Evolutionary conservation across 2,329 filamentous ascomycete genomes (phyloP).

Genomic region (Cytospora schulzeri): DNA sequence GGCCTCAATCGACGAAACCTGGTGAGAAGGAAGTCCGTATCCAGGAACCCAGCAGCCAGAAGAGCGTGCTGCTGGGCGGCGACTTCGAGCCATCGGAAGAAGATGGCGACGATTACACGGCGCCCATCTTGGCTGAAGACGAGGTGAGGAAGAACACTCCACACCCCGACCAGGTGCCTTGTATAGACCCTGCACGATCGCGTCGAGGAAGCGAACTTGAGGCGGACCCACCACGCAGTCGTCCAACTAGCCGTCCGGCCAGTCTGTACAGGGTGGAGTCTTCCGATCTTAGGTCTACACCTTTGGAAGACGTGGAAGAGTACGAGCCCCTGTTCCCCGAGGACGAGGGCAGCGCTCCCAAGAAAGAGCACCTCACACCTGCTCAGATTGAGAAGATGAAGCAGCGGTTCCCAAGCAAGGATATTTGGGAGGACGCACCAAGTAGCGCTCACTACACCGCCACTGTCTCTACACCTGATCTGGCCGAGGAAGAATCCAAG

Average conservation of each 20-base stretch:
- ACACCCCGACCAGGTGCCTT: conserved; percentile 72
- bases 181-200: conserved; percentile 74
- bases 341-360: conserved; percentile 58
- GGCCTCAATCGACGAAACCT: conserved; percentile 49
- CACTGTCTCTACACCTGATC: conserved; percentile 81
- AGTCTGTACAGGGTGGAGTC: conserved; percentile 62
- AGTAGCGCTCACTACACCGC: conserved; percentile 78
- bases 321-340: conserved; percentile 95
- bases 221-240: conserved; percentile 57
- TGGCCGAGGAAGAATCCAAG: conserved; percentile 36
- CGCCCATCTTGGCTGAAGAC: conserved; percentile 86
- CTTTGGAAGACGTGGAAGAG: conserved; percentile 85
- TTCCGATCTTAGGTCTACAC: conserved; percentile 63
- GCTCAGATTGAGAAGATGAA: conserved; percentile 51
- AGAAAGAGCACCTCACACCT: conserved; percentile 39
- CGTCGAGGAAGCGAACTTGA: conserved; percentile 62
- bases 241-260: conserved; percentile 64
- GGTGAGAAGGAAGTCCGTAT: conserved; percentile 74
- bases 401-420: conserved; percentile 85
- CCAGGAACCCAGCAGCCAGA: conserved; percentile 61
- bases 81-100: conserved; percentile 47
- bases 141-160: conserved; percentile 77
- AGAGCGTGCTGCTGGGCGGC: conserved; percentile 47
- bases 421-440: conserved; percentile 96
- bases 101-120: conserved; percentile 64